Conservation (phyloP, 73 alveolate genomes). For the Durusdinium trenchii region DNA sequence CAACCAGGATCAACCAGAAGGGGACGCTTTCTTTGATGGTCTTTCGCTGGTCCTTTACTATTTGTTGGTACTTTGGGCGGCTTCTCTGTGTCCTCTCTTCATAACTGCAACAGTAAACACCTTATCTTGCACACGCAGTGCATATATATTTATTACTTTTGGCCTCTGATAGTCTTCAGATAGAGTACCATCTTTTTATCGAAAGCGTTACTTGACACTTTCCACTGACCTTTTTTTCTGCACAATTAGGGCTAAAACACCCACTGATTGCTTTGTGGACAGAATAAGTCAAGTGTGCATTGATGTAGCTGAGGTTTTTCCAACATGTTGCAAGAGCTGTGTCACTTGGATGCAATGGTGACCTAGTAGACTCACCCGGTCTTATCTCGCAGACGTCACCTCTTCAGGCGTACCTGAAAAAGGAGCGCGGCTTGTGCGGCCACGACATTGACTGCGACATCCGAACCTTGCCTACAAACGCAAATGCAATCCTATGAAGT, state of each 20-base stretch:
- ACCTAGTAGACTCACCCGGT: neutral
- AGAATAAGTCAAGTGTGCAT: too few species aligned
- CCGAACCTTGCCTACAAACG: conserved; percentile 7
- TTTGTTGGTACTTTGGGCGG: too few species aligned
- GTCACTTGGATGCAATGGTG: conserved; percentile 27
- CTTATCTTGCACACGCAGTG: neutral
- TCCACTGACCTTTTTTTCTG: neutral
- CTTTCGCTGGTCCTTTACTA: too few species aligned
- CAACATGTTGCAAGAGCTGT: conserved; percentile 82
- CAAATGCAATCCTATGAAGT: too few species aligned
- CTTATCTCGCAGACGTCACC: neutral
- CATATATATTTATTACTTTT: too few species aligned
- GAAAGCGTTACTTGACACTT: too few species aligned
- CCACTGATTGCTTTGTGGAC: too few species aligned
- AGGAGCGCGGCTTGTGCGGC: conserved; percentile 65
- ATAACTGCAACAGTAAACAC: neutral
- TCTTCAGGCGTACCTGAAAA: conserved; percentile 46
- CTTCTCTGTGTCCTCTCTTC: too few species aligned
- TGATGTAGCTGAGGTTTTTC: conserved; percentile 5
- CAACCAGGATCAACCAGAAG: too few species aligned
- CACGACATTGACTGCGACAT: conserved; percentile 93
- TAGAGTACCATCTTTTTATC: too few species aligned
- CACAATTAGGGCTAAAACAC: neutral
- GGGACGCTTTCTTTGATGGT: too few species aligned
- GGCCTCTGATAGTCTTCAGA: too few species aligned